A percentile compares a stretch with the other conserved stretches of the same genome.
Evolutionary conservation across 257 asterid species (phyloP).

Genomic region (Galeopsis tetrahit): DNA sequence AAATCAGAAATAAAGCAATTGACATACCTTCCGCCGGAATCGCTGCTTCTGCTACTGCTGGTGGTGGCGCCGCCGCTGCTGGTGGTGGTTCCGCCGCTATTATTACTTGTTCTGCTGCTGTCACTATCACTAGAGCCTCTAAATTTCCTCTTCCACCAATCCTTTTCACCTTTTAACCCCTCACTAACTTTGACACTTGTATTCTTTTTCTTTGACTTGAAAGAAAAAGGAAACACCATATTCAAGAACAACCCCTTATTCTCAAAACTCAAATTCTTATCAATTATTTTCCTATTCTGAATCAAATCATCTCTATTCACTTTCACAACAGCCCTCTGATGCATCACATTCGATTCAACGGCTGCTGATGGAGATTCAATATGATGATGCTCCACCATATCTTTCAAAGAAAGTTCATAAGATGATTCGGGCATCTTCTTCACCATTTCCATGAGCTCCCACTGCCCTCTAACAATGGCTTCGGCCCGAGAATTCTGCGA

Average conservation of each 20-base stretch:
- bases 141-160: conserved; percentile 76
- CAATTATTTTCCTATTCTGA: conserved; percentile 33
- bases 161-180: conserved; percentile 47
- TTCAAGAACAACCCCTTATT: conserved; percentile 63
- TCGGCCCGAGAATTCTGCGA: conserved; percentile 61
- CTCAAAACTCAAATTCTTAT: conserved; percentile 43
- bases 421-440: conserved; percentile 75
- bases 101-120: conserved; percentile 41
- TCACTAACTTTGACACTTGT: conserved; percentile 47
- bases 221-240: conserved; percentile 62
- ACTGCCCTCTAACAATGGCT: conserved; percentile 77
- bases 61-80: conserved; percentile 28
- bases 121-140: conserved; percentile 58
- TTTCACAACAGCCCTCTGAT: conserved; percentile 35
- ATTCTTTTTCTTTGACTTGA: conserved; percentile 48
- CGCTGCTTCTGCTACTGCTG: conserved; percentile 28
- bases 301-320: conserved; percentile 37
- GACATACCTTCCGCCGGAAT: conserved; percentile 28
- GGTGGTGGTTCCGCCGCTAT: conserved; percentile 30
- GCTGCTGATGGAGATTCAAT: not conserved
- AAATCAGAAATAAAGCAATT: not conserved
- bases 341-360: conserved; percentile 26
- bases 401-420: conserved; percentile 73
- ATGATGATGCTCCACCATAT: conserved; percentile 61
- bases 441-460: conserved; percentile 93